Evolutionary conservation across 805 yeast species (phyloP).

Genomic region (Ogataea methylovora): DNA sequence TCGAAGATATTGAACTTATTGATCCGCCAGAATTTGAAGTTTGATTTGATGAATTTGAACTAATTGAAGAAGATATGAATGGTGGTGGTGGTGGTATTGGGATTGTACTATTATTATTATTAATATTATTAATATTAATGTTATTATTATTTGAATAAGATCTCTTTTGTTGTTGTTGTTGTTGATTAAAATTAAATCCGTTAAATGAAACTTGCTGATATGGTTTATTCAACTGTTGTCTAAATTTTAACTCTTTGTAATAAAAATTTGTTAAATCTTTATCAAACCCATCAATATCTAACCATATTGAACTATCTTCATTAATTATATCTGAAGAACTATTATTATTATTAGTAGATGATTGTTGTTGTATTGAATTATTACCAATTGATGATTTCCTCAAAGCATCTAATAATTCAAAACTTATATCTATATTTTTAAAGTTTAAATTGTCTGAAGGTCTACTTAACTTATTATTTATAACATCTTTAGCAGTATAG

Average conservation of each 20-base stretch:
- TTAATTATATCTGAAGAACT: background rate
- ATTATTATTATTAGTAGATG: slow-evolving; percentile 6
- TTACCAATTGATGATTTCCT: slow-evolving; percentile 52
- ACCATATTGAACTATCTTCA: background rate
- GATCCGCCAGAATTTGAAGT: too few species aligned
- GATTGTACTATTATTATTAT: too few species aligned
- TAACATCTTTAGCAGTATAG: slow-evolving; percentile 69
- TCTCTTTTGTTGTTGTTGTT: too few species aligned
- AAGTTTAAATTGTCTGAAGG: slow-evolving; percentile 51
- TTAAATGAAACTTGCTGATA: too few species aligned
- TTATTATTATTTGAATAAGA: too few species aligned
- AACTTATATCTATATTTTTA: slow-evolving; percentile 39
- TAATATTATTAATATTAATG: too few species aligned
- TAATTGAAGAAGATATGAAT: too few species aligned
- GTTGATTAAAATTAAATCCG: too few species aligned
- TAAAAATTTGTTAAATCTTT: slow-evolving; percentile 10
- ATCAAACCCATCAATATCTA: slow-evolving; percentile 17
- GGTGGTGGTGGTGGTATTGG: too few species aligned
- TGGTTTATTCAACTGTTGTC: too few species aligned
- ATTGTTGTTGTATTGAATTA: slow-evolving; percentile 11
- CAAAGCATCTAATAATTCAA: slow-evolving; percentile 46
- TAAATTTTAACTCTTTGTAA: slow-evolving; percentile 9
- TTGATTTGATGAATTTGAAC: too few species aligned
- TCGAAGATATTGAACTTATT: too few species aligned
- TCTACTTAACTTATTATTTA: slow-evolving; percentile 42